phyloP scores from a whole-genome alignment of 495 filamentous ascomycete genomes.

The Ramalina intermedia region DNA sequence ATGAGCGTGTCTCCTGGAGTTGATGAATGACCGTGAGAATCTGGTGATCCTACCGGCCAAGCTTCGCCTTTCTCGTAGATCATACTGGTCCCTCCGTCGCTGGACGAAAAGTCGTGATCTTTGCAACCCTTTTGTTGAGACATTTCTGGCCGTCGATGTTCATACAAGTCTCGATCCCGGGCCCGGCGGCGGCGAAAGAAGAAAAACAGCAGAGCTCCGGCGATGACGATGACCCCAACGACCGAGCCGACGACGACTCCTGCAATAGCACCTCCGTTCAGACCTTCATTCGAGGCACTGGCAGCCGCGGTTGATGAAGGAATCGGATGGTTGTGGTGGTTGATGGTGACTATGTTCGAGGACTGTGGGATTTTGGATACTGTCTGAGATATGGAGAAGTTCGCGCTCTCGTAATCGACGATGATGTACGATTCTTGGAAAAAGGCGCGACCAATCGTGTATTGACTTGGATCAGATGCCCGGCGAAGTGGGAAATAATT shows the following conservation, averaged over 20 bases:
- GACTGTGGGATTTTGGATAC: background rate
- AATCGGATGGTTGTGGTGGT: conserved; percentile 1
- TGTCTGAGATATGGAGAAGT: conserved; percentile 13
- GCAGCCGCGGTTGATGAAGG: background rate
- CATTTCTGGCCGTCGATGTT: too few species aligned
- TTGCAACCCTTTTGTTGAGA: too few species aligned
- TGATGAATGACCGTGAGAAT: too few species aligned
- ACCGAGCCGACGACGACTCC: conserved; percentile 12
- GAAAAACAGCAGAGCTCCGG: conserved; percentile 6
- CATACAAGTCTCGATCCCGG: background rate
- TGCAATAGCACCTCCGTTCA: conserved; percentile 11
- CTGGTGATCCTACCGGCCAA: too few species aligned
- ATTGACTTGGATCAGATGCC: conserved; percentile 32
- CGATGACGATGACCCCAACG: background rate
- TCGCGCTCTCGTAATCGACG: conserved; percentile 12
- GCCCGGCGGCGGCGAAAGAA: conserved; percentile 1
- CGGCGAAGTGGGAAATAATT: conserved; percentile 39
- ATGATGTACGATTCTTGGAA: conserved; percentile 35
- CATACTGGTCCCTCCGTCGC: too few species aligned
- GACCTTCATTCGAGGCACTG: background rate
- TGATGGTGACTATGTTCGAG: conserved; percentile 9
- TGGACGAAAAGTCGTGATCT: too few species aligned
- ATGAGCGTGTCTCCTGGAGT: too few species aligned
- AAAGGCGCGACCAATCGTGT: conserved; percentile 39
- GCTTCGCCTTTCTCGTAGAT: too few species aligned